Base-by-base conservation (phyloP, 371 early-diverging fungal genomes). In the Mortierella sp. region DNA sequence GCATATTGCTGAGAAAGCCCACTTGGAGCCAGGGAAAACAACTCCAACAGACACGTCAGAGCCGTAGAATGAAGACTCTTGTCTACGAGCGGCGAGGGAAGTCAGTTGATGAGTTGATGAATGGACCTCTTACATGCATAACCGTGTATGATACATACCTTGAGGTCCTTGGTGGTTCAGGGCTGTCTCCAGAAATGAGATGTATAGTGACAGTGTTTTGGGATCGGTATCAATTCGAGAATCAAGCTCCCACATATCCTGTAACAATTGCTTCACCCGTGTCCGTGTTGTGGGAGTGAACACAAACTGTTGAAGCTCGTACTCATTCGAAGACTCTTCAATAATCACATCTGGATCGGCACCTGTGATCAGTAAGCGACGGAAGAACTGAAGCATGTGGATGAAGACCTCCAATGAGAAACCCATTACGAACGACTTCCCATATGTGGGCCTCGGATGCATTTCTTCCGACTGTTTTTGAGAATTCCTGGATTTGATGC, bases 1-100 rank as follows among this genome's bases (percentile, higher is more conserved):
- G 84, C 83, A 59, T 90, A 92, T 6, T 83, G 81, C 0, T 81
- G 81, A 0, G 90, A 82, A 21, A 93, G 80, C 14, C 85, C 78
- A 14, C 88, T 80, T 13, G 94, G 93, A 0, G 88, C 90, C 6
- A 94, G 68, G 0, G 93, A 91, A 5, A 94, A 86, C 14, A 92
- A 74, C 66, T 94, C 95, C 38, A 91, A 58, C 7, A 94, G 72
- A 64, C 89, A 92, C 2, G 84, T 82, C 12, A 91, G 82, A 12
- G 92, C 90, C 0, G 85, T 88, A 3, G 89, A 73, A 27, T 91
- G 87, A 8, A 76, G 55, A n/a, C 28, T 54, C 48, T 76, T 76
- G 58, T 69, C 76, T 93, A 81, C 5, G 82, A 47, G 8, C 28
- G 18, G 23, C 14, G 28, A 2, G 18, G 39, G 19, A 19, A 18